Evolutionary conservation across 2,329 filamentous ascomycete species (phyloP), one percentile per base, ranked within the genome.

Genomic region (Arthrobotrys megalospora): DNA sequence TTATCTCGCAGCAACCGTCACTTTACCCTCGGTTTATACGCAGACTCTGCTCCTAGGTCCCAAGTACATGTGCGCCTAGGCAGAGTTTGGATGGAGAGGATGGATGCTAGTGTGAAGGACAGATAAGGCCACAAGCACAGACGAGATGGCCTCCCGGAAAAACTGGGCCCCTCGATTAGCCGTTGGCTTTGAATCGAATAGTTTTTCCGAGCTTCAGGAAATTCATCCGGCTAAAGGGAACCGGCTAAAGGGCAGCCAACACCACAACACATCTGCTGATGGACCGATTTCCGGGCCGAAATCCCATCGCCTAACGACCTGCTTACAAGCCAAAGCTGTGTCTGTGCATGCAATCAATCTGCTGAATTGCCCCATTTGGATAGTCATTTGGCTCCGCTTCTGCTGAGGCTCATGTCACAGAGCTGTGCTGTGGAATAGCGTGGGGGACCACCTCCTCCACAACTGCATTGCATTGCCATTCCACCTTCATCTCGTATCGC

Each of bases 141-240:
- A 48, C 38, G 55, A 60, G 34, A 60, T 60, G 16, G 73, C 58
- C 41, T 62, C 41, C 73, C 73, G 73, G 73, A 77, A 77, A 70
- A 77, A 70, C 73, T 53, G 32, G 21, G 12, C 34, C 32, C 36
- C 11, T 62, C 32, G 34, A 70, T 60, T 65, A 66, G 58, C 66
- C 63, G 71, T 53, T 58, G 63, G 24, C 28, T 34, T 36, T 8
- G 21, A 28, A 48, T 65, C 21, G 62, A 36, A 36, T 38, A 68
- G 70, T 66, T 72, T 72, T 72, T 72, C 68, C 64, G 63, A 73
- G 60, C 36, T 19, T 34, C 50, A 48, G 48, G 47, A 55, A 71
- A 73, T 67, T 63, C 63, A 32, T 67, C 67, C 75, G 75, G 75
- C 62, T 78, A 68, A 78, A 78, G 12, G 53, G 67, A 63, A 28